These are phyloP conservation scores for Myrica gale DNA, from an alignment of 306 rosid genomes.

Conservation along the genomic window DNA sequence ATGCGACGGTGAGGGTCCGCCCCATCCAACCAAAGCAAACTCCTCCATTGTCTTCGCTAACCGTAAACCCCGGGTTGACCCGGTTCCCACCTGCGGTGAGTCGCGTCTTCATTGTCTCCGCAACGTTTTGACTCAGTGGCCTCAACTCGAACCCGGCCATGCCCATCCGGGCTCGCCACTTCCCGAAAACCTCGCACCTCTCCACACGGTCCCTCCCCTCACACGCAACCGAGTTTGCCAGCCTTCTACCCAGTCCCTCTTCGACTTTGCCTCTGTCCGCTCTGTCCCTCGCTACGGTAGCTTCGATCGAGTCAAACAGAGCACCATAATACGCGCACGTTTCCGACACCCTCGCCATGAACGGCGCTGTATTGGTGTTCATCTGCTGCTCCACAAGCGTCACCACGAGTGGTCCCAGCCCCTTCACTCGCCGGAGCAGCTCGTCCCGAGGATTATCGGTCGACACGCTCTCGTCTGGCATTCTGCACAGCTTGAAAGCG, in stretches of 20 bases:
- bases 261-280: constrained; percentile 53
- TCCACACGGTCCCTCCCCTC: constrained; percentile 92
- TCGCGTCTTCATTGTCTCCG: constrained; percentile 45
- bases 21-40: constrained; percentile 85
- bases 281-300: constrained; percentile 17
- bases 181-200: constrained; percentile 86
- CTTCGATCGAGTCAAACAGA: constrained; percentile 58
- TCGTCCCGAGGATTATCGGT: constrained; percentile 86
- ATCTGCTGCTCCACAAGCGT: constrained; percentile 75
- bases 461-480: constrained; percentile 91
- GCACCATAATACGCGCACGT: constrained; percentile 51
- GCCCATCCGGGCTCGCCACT: constrained; percentile 91
- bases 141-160: constrained; percentile 86
- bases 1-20: constrained; percentile 79
- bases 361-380: constrained; percentile 86
- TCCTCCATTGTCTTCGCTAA: constrained; percentile 77
- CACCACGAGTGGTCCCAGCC: constrained; percentile 60
- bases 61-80: constrained; percentile 54
- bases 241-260: constrained; percentile 61
- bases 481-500: constrained; percentile 63
- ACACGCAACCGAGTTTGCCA: constrained; percentile 65
- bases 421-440: constrained; percentile 77
- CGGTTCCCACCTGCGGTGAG: constrained; percentile 30
- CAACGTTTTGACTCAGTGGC: constrained; percentile 53
- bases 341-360: constrained; percentile 67